These are phyloP conservation scores for Flaveria trinervia DNA, from an alignment of 129 eudicot species.

Conservation along the genomic window DNA sequence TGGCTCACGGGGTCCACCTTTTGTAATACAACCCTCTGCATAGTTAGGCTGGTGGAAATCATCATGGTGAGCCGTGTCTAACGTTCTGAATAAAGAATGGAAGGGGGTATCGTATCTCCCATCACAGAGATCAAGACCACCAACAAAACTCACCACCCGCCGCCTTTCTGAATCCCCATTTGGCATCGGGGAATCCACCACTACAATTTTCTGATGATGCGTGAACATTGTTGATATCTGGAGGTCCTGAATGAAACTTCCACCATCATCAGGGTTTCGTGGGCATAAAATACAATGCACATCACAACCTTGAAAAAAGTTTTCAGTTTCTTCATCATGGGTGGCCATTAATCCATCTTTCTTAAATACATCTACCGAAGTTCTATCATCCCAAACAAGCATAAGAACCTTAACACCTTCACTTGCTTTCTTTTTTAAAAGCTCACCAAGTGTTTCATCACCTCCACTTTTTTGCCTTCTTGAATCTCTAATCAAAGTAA, in stretches of 20 bases:
- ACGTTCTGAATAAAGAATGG: constrained; percentile 72
- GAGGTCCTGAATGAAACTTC: constrained; percentile 65
- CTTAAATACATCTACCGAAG: constrained; percentile 58
- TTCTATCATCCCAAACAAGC: constrained; percentile 80
- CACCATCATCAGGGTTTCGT: constrained; percentile 80
- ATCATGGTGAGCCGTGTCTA: constrained; percentile 69
- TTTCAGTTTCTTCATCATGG: constrained; percentile 77
- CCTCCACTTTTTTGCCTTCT: constrained; percentile 66
- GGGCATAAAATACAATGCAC: constrained; percentile 74
- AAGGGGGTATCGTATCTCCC: constrained; percentile 76
- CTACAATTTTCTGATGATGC: constrained; percentile 79
- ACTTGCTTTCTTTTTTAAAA: constrained; percentile 69
- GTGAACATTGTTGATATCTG: constrained; percentile 85
- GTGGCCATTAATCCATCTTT: constrained; percentile 85
- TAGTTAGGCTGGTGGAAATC: constrained; percentile 87
- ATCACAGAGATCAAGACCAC: constrained; percentile 81
- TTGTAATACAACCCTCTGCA: constrained; percentile 49
- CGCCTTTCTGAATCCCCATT: constrained; percentile 47
- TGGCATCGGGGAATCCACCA: constrained; percentile 63
- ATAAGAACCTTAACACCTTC: constrained; percentile 75
- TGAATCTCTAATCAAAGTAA: constrained; percentile 65
- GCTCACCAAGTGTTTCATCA: constrained; percentile 78
- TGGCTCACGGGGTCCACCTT: constrained; percentile 89
- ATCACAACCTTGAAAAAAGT: constrained; percentile 54
- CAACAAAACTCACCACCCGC: constrained; percentile 76